Evolutionary conservation across 805 yeast species (phyloP).

Genomic region (Candida pseudofarinosa): DNA sequence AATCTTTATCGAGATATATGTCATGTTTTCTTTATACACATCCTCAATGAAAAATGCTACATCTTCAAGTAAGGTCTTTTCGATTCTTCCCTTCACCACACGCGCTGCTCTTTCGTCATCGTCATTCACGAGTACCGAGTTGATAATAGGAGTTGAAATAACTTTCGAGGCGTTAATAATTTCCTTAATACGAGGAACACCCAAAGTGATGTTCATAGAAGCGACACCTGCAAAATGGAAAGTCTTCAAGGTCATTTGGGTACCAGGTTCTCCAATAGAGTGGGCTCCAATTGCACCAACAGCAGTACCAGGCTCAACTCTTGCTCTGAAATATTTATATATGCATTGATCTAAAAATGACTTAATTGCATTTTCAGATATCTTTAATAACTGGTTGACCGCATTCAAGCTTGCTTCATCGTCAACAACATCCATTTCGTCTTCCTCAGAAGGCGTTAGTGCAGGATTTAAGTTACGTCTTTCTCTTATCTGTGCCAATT

Average conservation of each 20-base stretch:
- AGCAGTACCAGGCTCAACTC: constrained; percentile 98
- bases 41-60: constrained; percentile 89
- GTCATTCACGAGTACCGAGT: constrained; percentile 88
- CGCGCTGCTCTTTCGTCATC: constrained; percentile 97
- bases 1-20: constrained; percentile 75
- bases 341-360: constrained; percentile 75
- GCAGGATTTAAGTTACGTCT: constrained; percentile 47
- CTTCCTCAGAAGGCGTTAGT: constrained; percentile 38
- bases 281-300: constrained; percentile 99
- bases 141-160: constrained; percentile 94
- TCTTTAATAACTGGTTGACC: constrained; percentile 62
- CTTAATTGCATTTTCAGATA: constrained; percentile 55
- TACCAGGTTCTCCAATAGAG: constrained; percentile 98
- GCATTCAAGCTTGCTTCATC: constrained; percentile 33
- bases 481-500: constrained; percentile 55
- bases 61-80: constrained; percentile 83
- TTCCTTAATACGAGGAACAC: constrained; percentile 99
- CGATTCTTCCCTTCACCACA: constrained; percentile 96
- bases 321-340: constrained; percentile 78
- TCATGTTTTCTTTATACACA: constrained; percentile 76
- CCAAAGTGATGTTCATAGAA: constrained; percentile 96
- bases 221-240: constrained; percentile 99
- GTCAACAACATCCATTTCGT: constrained; percentile 36
- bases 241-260: constrained; percentile 90
- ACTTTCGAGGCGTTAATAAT: constrained; percentile 94